A percentile compares a stretch with the other conserved stretches of the same genome.
These are phyloP conservation scores for Leishmania major DNA, from an alignment of 208 protist species.

Conservation along the genomic window DNA sequence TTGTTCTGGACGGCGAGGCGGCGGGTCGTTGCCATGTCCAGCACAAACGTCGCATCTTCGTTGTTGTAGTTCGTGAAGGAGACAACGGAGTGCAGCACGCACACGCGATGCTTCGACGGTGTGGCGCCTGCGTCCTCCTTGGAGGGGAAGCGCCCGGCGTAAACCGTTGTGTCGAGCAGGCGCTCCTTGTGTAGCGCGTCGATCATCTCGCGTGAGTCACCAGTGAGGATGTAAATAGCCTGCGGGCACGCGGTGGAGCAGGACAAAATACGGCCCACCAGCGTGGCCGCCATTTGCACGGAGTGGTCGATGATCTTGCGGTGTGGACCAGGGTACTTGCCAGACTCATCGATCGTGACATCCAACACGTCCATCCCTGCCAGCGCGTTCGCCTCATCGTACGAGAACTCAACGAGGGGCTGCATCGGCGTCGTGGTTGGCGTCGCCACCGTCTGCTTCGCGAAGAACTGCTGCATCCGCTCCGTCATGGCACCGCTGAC, in stretches of 20 bases:
- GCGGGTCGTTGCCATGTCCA: conserved; percentile 81
- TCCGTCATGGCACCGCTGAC: conserved; percentile 40
- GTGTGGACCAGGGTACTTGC: conserved; percentile 62
- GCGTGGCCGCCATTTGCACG: conserved; percentile 45
- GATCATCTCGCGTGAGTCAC: conserved; percentile 56
- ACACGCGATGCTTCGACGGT: conserved; percentile 58
- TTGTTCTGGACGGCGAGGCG: conserved; percentile 51
- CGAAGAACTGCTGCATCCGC: conserved; percentile 47
- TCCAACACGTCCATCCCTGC: conserved; percentile 75
- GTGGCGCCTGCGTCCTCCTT: conserved; percentile 21
- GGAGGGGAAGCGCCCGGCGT: conserved; percentile 47
- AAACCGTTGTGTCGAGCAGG: conserved; percentile 60
- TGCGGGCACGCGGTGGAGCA: conserved; percentile 32
- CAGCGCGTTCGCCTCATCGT: conserved; percentile 78
- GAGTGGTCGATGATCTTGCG: conserved; percentile 66
- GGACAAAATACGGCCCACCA: conserved; percentile 51
- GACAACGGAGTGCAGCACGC: conserved; percentile 42
- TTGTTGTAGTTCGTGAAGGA: conserved; percentile 50
- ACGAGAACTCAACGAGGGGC: conserved; percentile 56
- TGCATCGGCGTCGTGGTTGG: conserved; percentile 17
- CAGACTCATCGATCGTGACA: conserved; percentile 57
- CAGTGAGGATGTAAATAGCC: conserved; percentile 78
- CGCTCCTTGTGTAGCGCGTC: conserved; percentile 49
- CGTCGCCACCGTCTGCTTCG: conserved; percentile 35
- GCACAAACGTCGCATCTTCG: conserved; percentile 65